Evolutionary conservation across 1,284 basidiomycete genomes (phyloP).

Genomic region (Exsudoporus floridanus): DNA sequence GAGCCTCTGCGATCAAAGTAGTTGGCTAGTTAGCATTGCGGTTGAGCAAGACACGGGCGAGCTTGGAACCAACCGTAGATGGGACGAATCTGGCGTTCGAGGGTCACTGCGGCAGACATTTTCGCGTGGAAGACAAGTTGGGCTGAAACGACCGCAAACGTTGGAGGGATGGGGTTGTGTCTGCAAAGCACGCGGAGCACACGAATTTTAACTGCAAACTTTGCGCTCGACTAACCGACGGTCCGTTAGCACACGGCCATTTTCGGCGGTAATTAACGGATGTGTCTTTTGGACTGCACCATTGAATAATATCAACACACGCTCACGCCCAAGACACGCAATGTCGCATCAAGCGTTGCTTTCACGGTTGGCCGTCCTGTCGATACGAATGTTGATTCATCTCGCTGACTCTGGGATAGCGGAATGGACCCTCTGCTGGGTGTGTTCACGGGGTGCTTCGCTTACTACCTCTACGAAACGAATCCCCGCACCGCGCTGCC

Average conservation of each 20-base stretch:
- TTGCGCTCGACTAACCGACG: slow-evolving; percentile 24
- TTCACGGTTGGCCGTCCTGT: slow-evolving; percentile 46
- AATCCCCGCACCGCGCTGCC: slow-evolving; percentile 77
- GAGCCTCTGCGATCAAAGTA: slow-evolving; percentile 55
- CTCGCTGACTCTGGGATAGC: slow-evolving; percentile 36
- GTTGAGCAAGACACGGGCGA: neutral
- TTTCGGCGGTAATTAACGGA: slow-evolving; percentile 27
- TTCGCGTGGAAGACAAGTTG: neutral
- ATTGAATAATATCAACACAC: slow-evolving; percentile 8
- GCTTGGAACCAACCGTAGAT: slow-evolving; percentile 61
- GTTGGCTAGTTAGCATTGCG: slow-evolving; percentile 6
- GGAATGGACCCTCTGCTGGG: slow-evolving; percentile 73
- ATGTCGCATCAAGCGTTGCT: slow-evolving; percentile 40
- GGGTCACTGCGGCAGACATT: slow-evolving; percentile 47
- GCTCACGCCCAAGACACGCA: neutral
- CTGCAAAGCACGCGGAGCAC: slow-evolving; percentile 8
- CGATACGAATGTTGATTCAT: neutral
- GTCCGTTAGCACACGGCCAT: slow-evolving; percentile 28
- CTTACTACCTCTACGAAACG: slow-evolving; percentile 81
- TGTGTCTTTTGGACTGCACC: neutral
- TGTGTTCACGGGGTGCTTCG: slow-evolving; percentile 78
- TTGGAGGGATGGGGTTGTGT: slow-evolving; percentile 1
- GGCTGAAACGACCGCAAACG: neutral
- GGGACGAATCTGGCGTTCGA: slow-evolving; percentile 77
- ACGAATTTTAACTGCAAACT: slow-evolving; percentile 26